These are phyloP conservation scores for Potentilla sterilis DNA, from an alignment of 306 rosid species.

Conservation along the genomic window DNA sequence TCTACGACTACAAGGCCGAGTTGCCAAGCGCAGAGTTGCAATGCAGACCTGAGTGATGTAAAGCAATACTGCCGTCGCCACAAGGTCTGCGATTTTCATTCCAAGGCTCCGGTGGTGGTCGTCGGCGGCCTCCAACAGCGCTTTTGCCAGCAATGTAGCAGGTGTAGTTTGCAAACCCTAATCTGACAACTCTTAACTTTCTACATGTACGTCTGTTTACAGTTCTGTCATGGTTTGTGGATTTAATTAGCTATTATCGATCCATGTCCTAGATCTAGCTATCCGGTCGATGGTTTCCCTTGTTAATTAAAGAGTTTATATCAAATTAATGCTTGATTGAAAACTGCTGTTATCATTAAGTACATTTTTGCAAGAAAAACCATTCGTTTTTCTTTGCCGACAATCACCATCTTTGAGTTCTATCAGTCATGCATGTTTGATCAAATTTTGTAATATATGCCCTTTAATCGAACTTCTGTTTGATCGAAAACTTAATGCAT, in stretches of 20 bases:
- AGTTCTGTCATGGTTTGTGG: constrained; percentile 4
- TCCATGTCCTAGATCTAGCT: neutral
- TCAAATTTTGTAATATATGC: neutral
- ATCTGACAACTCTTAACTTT: neutral
- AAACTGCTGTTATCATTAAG: neutral
- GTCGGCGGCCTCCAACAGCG: constrained; percentile 57
- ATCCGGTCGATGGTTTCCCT: neutral
- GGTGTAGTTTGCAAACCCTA: constrained; percentile 61
- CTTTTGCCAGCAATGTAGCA: constrained; percentile 99
- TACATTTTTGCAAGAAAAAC: neutral
- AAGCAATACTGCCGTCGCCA: constrained; percentile 78
- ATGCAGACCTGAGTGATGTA: constrained; percentile 63
- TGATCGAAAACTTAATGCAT: neutral
- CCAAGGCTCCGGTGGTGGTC: constrained; percentile 64
- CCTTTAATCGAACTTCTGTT: neutral
- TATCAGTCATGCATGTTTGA: neutral
- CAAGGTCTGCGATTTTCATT: constrained; percentile 84
- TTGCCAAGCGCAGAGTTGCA: constrained; percentile 72
- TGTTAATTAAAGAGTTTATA: neutral
- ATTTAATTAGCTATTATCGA: neutral
- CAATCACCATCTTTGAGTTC: neutral
- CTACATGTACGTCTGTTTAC: neutral
- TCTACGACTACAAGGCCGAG: constrained; percentile 39
- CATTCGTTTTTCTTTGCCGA: neutral
- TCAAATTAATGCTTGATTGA: neutral